phyloP scores from a whole-genome alignment of 257 asterid genomes.

The Cruciata laevipes region DNA sequence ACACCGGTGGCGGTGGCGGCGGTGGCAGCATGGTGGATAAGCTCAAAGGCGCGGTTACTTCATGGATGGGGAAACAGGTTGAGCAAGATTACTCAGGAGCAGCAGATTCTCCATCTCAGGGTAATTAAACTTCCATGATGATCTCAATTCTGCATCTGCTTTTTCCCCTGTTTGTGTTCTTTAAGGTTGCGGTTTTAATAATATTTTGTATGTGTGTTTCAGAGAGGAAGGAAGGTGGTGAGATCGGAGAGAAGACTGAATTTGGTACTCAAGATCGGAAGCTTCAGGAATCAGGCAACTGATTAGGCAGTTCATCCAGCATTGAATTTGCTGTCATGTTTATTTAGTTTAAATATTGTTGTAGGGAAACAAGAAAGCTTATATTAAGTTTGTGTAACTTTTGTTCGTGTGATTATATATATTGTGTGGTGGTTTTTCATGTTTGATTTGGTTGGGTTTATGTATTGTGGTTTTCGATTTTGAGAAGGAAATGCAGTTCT shows the following conservation, averaged over 20 bases:
- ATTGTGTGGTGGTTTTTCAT: no score
- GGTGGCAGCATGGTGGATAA: slow-evolving; percentile 44
- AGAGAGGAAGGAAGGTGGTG: neutral
- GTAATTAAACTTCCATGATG: neutral
- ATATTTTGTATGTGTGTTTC: neutral
- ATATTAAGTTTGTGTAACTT: no score
- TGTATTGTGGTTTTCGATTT: no score
- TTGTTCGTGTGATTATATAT: no score
- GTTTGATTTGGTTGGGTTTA: no score
- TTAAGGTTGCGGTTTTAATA: neutral
- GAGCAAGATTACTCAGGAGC: slow-evolving; percentile 16
- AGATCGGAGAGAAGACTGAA: neutral
- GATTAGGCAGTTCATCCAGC: no score
- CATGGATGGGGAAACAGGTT: slow-evolving; percentile 51
- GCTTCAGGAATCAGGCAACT: slow-evolving; percentile 9
- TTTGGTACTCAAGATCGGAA: neutral
- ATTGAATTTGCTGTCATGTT: neutral
- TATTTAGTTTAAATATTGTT: no score
- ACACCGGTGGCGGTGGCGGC: slow-evolving; percentile 28
- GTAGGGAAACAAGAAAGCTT: no score
- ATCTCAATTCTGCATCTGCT: neutral
- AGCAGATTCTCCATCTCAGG: neutral
- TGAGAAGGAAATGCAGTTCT: no score
- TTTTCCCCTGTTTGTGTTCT: neutral
- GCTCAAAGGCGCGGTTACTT: slow-evolving; percentile 42